Evolutionary conservation across 345 rosid genomes (phyloP), one percentile per base, ranked within the genome.

Genomic region (Eucalyptus curtisii): DNA sequence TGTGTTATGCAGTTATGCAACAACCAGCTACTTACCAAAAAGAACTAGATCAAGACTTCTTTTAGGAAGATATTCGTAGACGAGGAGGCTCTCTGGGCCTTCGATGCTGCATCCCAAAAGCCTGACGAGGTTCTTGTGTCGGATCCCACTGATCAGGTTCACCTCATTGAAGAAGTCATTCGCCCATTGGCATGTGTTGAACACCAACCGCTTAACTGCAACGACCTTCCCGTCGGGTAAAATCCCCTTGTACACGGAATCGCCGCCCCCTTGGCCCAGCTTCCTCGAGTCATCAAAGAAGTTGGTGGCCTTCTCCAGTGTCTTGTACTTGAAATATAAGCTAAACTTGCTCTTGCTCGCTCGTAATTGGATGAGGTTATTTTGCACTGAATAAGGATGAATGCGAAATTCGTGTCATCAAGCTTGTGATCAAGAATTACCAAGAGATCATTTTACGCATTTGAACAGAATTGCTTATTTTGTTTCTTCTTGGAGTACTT

Each of bases 101-200:
- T 96, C 97, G 48, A 96, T 95, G 91, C 97, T 95, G 89, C 99
- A 97, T n/a, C 99, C 99, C 79, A 97, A 89, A 30, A 97, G 94
- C 87, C 91, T 93, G 16, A 96, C 95, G 55, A 97, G 93, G 92
- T 95, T 96, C 92, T 92, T 88, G 92, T 97, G 98, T 82, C 91
- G 91, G 85, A 95, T 92, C 59, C 93, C 93, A 57, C 92, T 95
- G 85, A 95, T 97, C 87, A 95, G 64, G 88, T 95, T 95, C 45
- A 96, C 97, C 92, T 97, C 97, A 86, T 96, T 96, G 88, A 95
- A 97, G 95, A 97, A 96, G 53, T 95, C 94, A 89, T 96, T 97
- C 10, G 91, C 97, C 97, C 98, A 95, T 64, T 95, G 97, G 33
- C 92, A 89, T 4, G 95, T 92, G 87, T 91, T 96, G 87, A 93